These are phyloP conservation scores for Leishmania turanica DNA, from an alignment of 208 protist genomes.

Conservation along the genomic window DNA sequence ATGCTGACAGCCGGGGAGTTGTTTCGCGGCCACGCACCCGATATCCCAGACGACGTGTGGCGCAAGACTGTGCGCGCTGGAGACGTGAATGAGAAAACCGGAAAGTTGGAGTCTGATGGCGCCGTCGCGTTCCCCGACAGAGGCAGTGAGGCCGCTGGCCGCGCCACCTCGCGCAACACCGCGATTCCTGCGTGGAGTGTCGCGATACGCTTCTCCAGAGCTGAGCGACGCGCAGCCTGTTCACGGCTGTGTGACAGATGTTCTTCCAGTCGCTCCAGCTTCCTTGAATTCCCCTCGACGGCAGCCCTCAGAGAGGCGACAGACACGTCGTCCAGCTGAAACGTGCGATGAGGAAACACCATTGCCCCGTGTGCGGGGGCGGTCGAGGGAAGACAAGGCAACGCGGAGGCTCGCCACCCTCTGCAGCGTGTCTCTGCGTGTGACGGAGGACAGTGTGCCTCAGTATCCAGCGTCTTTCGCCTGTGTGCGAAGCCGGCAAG, in stretches of 20 bases:
- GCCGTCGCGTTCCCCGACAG: background rate
- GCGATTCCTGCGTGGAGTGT: background rate
- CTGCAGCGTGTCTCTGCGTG: background rate
- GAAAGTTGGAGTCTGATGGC: background rate
- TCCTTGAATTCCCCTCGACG: conserved; percentile 11
- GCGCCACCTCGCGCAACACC: background rate
- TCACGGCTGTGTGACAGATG: conserved; percentile 3
- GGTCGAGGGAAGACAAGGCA: background rate
- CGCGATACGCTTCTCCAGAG: conserved; percentile 4
- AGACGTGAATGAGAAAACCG: background rate
- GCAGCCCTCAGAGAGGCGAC: conserved; percentile 18
- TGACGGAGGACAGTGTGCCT: background rate
- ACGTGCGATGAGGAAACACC: background rate
- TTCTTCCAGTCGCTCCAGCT: conserved; percentile 18
- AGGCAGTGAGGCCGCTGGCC: background rate
- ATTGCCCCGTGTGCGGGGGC: background rate
- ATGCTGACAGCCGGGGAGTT: too few species aligned
- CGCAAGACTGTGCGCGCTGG: too few species aligned
- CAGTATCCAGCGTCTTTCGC: background rate
- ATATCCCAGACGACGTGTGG: background rate
- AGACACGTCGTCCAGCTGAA: conserved; percentile 21
- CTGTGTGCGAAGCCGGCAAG: background rate
- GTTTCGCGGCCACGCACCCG: background rate
- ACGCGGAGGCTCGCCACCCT: too few species aligned
- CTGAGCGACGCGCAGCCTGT: conserved; percentile 15